phyloP scores from a whole-genome alignment of 768 basidiomycete genomes.

The Ramaria sp. region DNA sequence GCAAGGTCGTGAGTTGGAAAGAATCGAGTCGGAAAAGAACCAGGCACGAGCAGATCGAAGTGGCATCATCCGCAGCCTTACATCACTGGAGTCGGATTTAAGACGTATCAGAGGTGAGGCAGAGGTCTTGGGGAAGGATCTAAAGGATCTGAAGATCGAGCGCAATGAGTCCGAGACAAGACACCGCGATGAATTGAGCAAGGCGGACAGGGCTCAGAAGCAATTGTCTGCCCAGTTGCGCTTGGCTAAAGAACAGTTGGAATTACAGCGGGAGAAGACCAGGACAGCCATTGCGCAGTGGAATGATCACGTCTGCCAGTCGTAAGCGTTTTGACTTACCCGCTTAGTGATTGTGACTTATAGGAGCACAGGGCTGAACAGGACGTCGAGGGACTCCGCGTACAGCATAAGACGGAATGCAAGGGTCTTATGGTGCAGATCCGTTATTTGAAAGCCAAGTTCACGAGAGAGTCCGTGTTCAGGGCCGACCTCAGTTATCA shows the following conservation, averaged over 20 bases:
- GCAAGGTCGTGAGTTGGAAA: conserved; percentile 51
- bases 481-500: conserved; percentile 72
- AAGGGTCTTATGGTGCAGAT: conserved; percentile 89
- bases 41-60: conserved; percentile 51
- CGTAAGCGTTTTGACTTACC: conserved; percentile 30
- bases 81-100: conserved; percentile 60
- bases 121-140: conserved; percentile 65
- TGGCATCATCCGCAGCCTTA: conserved; percentile 57
- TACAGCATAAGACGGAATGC: conserved; percentile 75
- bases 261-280: conserved; percentile 40
- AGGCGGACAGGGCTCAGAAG: conserved; percentile 46
- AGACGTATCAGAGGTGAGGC: conserved; percentile 66
- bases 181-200: conserved; percentile 27
- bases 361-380: conserved; percentile 33
- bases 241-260: conserved; percentile 55
- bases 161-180: conserved; percentile 50
- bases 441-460: conserved; percentile 85
- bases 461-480: conserved; percentile 73
- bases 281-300: conserved; percentile 35
- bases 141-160: conserved; percentile 54
- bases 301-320: conserved; percentile 46
- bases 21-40: conserved; percentile 51
- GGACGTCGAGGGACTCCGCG: conserved; percentile 42
- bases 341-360: background rate
- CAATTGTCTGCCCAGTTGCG: conserved; percentile 57